A percentile compares a stretch with the other conserved stretches of the same genome.
Conservation (phyloP, 345 rosid genomes). For the Populus deltoides region DNA sequence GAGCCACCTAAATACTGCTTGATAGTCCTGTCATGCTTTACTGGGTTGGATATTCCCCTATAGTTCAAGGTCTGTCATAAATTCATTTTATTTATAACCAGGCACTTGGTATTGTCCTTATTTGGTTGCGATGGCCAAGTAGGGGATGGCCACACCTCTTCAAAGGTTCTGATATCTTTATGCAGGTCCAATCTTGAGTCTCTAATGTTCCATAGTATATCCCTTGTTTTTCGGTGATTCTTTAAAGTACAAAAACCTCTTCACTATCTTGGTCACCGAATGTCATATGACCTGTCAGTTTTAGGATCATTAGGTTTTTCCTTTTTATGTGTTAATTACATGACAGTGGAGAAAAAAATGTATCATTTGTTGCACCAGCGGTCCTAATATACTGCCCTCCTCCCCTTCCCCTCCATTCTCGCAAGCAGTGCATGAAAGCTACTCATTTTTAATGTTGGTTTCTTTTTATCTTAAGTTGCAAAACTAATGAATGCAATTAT, state of each 20-base stretch:
- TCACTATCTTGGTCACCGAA: neutral
- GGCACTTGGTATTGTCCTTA: neutral
- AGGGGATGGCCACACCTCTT: neutral
- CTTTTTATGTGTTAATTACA: neutral
- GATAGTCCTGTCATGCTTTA: neutral
- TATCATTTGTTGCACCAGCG: neutral
- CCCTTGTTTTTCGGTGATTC: neutral
- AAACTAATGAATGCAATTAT: constrained; percentile 6
- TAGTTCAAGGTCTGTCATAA: neutral
- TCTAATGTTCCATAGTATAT: neutral
- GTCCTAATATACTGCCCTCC: neutral
- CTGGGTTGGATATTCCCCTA: neutral
- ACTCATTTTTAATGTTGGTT: neutral
- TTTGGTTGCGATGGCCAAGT: neutral
- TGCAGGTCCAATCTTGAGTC: neutral
- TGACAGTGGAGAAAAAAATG: neutral
- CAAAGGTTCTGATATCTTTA: neutral
- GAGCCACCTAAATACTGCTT: neutral
- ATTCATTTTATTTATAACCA: neutral
- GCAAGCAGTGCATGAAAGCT: neutral
- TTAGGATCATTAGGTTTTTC: neutral
- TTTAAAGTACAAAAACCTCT: neutral
- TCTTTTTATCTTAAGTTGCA: neutral
- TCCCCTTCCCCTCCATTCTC: neutral
- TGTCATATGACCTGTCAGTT: neutral